Percentiles rank a stretch among this genome's conserved stretches.
Conservation (phyloP, 2,329 filamentous ascomycete species). For the Paracoccidioides brasiliensis region DNA sequence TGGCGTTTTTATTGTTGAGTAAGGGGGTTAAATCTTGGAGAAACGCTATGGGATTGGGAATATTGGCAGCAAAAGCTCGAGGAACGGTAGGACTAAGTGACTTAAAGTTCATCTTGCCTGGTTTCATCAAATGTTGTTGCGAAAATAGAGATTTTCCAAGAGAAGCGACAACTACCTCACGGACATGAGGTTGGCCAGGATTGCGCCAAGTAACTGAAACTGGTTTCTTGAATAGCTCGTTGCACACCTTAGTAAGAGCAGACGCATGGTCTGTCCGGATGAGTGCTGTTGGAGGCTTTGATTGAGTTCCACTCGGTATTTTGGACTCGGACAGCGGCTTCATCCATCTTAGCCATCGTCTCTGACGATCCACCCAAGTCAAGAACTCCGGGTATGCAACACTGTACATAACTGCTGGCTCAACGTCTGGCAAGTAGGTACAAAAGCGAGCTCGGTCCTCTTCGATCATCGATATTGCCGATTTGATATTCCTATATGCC, state of each 20-base stretch:
- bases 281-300: slow-evolving; percentile 6
- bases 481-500: slow-evolving; percentile 23
- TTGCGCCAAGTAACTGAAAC: neutral
- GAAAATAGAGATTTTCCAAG: slow-evolving; percentile 29
- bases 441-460: slow-evolving; percentile 19
- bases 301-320: slow-evolving; percentile 5
- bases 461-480: slow-evolving; percentile 16
- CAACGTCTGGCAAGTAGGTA: slow-evolving; percentile 22
- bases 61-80: slow-evolving; percentile 22
- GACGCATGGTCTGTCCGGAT: slow-evolving; percentile 4
- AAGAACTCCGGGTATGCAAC: slow-evolving; percentile 15
- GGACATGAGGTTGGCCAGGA: slow-evolving; percentile 8
- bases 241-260: slow-evolving; percentile 5
- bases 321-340: slow-evolving; percentile 16
- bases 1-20: slow-evolving; percentile 7
- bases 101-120: slow-evolving; percentile 16
- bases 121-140: slow-evolving; percentile 14
- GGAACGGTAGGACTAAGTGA: slow-evolving; percentile 21
- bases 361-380: slow-evolving; percentile 21
- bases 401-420: slow-evolving; percentile 16
- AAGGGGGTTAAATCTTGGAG: slow-evolving; percentile 17
- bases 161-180: slow-evolving; percentile 25
- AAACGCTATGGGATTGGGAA: slow-evolving; percentile 23
- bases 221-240: slow-evolving; percentile 5
- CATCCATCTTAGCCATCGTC: slow-evolving; percentile 28